Percentiles rank a stretch among this genome's conserved stretches.
Conservation (phyloP, 2,329 filamentous ascomycete species). For the Thelonectria discophora region DNA sequence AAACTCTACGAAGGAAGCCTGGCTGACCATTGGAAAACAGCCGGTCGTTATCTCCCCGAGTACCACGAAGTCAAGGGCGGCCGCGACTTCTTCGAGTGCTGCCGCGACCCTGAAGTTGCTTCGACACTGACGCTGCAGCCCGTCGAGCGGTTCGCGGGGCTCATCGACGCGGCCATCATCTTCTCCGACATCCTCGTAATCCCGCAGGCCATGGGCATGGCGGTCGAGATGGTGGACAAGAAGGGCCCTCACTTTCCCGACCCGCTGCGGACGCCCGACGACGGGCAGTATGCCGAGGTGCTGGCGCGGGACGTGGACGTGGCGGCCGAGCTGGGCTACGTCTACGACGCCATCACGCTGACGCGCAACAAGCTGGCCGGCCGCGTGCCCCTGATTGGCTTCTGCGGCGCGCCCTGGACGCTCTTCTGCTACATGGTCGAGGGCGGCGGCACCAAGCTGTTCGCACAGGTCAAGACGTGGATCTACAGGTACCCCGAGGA, state of each 20-base stretch:
- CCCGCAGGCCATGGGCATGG: slow-evolving; percentile 97
- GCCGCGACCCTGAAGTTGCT: slow-evolving; percentile 89
- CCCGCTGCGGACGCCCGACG: slow-evolving; percentile 80
- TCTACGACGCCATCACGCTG: slow-evolving; percentile 93
- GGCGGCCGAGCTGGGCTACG: slow-evolving; percentile 85
- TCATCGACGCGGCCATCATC: slow-evolving; percentile 97
- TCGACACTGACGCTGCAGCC: slow-evolving; percentile 95
- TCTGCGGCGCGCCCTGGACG: slow-evolving; percentile 97
- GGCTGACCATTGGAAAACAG: slow-evolving; percentile 56
- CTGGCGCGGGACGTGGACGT: slow-evolving; percentile 85
- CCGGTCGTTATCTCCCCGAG: slow-evolving; percentile 95
- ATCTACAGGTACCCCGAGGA: slow-evolving; percentile 88
- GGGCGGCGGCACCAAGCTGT: slow-evolving; percentile 94
- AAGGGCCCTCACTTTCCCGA: slow-evolving; percentile 95
- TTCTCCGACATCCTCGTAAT: slow-evolving; percentile 99
- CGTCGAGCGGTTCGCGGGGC: slow-evolving; percentile 87
- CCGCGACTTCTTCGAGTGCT: slow-evolving; percentile 97
- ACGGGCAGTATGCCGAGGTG: slow-evolving; percentile 83
- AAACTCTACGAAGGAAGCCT: not conserved
- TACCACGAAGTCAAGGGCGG: slow-evolving; percentile 94
- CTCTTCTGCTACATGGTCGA: slow-evolving; percentile 99
- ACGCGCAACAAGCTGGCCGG: slow-evolving; percentile 89
- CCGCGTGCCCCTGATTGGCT: slow-evolving; percentile 91
- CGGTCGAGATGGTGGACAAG: slow-evolving; percentile 98
- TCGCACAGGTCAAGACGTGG: slow-evolving; percentile 95